Evolutionary conservation across 2,329 filamentous ascomycete species (phyloP), one percentile per base, ranked within the genome.

Genomic region (Cladosporium sphaerospermum): DNA sequence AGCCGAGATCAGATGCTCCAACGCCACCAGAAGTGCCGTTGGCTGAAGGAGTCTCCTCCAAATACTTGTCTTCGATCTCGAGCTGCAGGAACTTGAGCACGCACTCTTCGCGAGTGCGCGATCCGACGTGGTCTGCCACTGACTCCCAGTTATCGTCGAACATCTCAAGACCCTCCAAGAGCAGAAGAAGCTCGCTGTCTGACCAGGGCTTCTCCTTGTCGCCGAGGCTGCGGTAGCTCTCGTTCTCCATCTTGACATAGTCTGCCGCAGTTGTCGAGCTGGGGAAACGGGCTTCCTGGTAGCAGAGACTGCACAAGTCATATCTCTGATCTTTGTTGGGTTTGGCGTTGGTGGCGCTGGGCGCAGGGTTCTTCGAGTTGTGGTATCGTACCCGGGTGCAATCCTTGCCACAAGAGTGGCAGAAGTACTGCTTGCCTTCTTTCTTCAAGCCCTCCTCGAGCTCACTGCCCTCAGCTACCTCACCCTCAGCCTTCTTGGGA

Each of bases 91-190:
- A 99, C 68, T 96, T 93, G 62, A 97, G 79, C 13, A 97, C 92
- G 69, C 93, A 99, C 73, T 99, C 92, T 70, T 99, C 95, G 50
- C 89, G 81, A 1, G 90, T 96, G 56, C 92, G 85, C 2, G 89
- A 95, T 45, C 88, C 88, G 41, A 99, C 93, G 65, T 96, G 88
- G 58, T 92, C 89, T 1, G 95, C 85, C 60, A 99, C 91, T 63
- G 89, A 83, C 54, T 88, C 86, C 93, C 93, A 99, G 71, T 97
- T 89, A 56, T 97, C 92, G 59, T 97, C 92, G 63, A 92, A 96
- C 62, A 86, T 82, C 72, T 99, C 93, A 45, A 99, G 76, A 8
- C 83, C 95, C 70, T 99, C 93, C 6, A 99, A 79, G 36, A 99
- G 79, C 46, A 90, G 79, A n/a, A 99, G 77, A 11, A 89, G 81